Evolutionary conservation across 345 rosid genomes (phyloP).

Genomic region (Raphanus sativus): DNA sequence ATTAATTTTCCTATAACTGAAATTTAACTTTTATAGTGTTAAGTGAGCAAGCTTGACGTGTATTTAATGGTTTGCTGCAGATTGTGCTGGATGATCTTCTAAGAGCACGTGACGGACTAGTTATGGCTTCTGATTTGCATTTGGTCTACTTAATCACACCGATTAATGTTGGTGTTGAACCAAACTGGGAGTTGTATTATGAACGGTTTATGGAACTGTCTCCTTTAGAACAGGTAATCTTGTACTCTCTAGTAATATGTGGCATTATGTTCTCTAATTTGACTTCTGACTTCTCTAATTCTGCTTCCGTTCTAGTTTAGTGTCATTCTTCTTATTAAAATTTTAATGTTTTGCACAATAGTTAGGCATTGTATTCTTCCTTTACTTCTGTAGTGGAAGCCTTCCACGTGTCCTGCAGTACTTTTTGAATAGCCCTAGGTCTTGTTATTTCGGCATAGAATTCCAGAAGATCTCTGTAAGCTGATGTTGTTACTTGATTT

Average conservation of each 20-base stretch:
- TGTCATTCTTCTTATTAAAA: slow-evolving; percentile 4
- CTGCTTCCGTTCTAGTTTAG: background rate
- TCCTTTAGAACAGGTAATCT: slow-evolving; percentile 78
- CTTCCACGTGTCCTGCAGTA: slow-evolving; percentile 1
- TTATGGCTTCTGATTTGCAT: slow-evolving; percentile 96
- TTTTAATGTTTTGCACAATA: background rate
- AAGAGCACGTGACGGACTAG: slow-evolving; percentile 96
- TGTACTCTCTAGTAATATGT: slow-evolving; percentile 6
- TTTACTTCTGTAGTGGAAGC: background rate
- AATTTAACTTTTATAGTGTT: slow-evolving; percentile 4
- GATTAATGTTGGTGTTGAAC: slow-evolving; percentile 87
- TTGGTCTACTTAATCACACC: slow-evolving; percentile 90
- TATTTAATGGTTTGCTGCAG: slow-evolving; percentile 47
- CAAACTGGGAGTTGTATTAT: slow-evolving; percentile 94
- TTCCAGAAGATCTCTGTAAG: slow-evolving; percentile 1
- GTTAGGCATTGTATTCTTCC: background rate
- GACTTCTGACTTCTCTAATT: background rate
- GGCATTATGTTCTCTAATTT: background rate
- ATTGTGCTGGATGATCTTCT: slow-evolving; percentile 92
- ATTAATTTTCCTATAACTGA: slow-evolving; percentile 24
- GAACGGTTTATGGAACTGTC: slow-evolving; percentile 88
- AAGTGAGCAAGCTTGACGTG: slow-evolving; percentile 21
- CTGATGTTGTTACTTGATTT: slow-evolving; percentile 26
- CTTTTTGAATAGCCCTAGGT: slow-evolving; percentile 8
- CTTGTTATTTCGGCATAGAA: slow-evolving; percentile 4